A percentile compares a stretch with the other conserved stretches of the same genome.
Conservation (phyloP, 1,284 basidiomycete genomes). For the Grifola frondosa region DNA sequence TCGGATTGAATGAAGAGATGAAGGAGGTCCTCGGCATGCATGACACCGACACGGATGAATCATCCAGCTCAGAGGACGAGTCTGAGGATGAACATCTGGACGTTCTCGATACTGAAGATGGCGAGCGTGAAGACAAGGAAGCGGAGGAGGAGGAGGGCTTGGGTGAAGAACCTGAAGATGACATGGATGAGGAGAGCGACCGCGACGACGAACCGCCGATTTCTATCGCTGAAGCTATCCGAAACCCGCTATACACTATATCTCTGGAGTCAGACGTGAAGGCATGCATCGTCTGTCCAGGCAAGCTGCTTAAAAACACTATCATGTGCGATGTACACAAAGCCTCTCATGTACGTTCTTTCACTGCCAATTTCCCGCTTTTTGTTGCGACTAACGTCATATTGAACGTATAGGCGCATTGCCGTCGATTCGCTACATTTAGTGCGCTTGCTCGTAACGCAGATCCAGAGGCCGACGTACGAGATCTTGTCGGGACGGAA, state of each 20-base stretch:
- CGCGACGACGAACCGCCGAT: conserved; percentile 43
- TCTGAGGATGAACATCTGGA: conserved; percentile 30
- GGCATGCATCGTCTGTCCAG: conserved; percentile 73
- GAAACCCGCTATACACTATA: conserved; percentile 62
- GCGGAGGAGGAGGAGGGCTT: conserved; percentile 30
- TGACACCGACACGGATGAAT: conserved; percentile 74
- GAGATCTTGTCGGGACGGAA: conserved; percentile 43
- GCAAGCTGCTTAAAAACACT: conserved; percentile 66
- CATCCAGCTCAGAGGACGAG: conserved; percentile 37
- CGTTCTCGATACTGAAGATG: conserved; percentile 14
- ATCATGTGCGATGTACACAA: conserved; percentile 64
- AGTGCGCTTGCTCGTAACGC: conserved; percentile 36
- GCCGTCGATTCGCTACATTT: conserved; percentile 56
- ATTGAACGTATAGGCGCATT: conserved; percentile 49
- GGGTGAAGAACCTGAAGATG: conserved; percentile 27
- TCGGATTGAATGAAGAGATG: conserved; percentile 68
- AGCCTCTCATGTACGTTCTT: conserved; percentile 61
- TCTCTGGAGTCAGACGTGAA: conserved; percentile 51
- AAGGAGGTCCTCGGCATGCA: conserved; percentile 72
- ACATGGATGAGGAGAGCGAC: conserved; percentile 28
- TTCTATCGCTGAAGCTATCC: conserved; percentile 59
- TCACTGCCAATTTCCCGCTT: conserved; percentile 4
- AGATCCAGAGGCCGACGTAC: conserved; percentile 45
- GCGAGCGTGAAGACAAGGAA: conserved; percentile 28
- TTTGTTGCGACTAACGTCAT: conserved; percentile 1